Percentiles rank a stretch among this genome's conserved stretches.
Conservation (phyloP, 2,329 filamentous ascomycete species). For the Diaporthe velutina region DNA sequence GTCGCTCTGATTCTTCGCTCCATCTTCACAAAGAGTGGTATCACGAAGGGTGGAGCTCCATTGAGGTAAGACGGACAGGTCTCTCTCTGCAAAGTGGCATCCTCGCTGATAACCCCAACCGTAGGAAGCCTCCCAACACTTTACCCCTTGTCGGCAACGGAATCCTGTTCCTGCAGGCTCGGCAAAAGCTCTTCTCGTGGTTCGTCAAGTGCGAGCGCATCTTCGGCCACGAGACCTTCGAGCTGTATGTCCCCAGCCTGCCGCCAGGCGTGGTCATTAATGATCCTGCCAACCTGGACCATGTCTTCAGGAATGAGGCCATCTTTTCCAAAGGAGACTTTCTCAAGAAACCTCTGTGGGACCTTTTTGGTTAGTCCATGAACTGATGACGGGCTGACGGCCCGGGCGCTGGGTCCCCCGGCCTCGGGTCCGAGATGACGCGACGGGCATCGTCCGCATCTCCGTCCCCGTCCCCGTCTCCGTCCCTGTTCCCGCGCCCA, state of each 20-base stretch:
- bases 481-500: background rate
- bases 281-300: conserved; percentile 72
- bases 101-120: conserved; percentile 1
- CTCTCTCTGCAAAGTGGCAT: background rate
- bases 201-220: conserved; percentile 69
- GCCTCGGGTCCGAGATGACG: background rate
- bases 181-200: conserved; percentile 73
- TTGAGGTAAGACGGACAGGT: conserved; percentile 38
- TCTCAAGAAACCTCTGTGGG: conserved; percentile 70
- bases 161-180: conserved; percentile 69
- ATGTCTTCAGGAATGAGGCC: conserved; percentile 71
- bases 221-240: conserved; percentile 71
- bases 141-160: conserved; percentile 72
- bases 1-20: conserved; percentile 35
- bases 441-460: background rate
- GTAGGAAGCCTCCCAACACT: conserved; percentile 62
- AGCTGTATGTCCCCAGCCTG: conserved; percentile 72
- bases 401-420: background rate
- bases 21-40: conserved; percentile 36
- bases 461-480: background rate
- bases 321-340: conserved; percentile 73
- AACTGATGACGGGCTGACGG: background rate
- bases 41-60: conserved; percentile 39
- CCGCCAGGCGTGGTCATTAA: conserved; percentile 74
- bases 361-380: conserved; percentile 65